Conservation (phyloP, 108 stramenopile species). For the Skeletonema marinoi region DNA sequence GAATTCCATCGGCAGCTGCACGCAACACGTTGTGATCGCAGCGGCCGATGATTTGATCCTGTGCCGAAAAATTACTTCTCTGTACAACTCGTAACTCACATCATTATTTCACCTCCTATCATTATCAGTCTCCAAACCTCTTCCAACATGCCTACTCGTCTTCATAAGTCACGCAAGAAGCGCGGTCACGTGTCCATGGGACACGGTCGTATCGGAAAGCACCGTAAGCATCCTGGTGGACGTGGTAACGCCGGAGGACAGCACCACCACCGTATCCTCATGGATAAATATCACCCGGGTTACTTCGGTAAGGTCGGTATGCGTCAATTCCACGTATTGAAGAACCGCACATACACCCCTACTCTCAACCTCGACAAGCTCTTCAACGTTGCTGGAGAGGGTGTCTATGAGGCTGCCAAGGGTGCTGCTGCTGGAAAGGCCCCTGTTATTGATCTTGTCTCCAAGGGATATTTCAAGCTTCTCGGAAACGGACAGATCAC, state of each 20-base stretch:
- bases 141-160: conserved; percentile 91
- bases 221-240: conserved; percentile 99
- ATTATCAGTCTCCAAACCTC: neutral
- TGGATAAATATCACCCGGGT: conserved; percentile 99
- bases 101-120: neutral
- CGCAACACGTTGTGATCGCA: too few relatives aligned
- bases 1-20: too few relatives aligned
- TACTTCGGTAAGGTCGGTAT: conserved; percentile 99
- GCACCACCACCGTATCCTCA: conserved; percentile 98
- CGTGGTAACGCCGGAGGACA: conserved; percentile 99
- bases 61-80: neutral
- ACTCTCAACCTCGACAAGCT: conserved; percentile 98
- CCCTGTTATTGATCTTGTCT: conserved; percentile 97
- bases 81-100: neutral
- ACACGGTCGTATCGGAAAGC: conserved; percentile 99
- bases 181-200: conserved; percentile 98
- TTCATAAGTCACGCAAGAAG: conserved; percentile 97
- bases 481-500: conserved; percentile 97
- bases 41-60: neutral
- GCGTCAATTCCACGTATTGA: conserved; percentile 96
- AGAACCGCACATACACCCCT: conserved; percentile 92
- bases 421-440: conserved; percentile 88
- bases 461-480: conserved; percentile 98
- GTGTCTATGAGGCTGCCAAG: conserved; percentile 97
- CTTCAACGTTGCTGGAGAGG: conserved; percentile 95